Conservation (phyloP, 108 stramenopile genomes). For the Nannochloropsis salina region DNA sequence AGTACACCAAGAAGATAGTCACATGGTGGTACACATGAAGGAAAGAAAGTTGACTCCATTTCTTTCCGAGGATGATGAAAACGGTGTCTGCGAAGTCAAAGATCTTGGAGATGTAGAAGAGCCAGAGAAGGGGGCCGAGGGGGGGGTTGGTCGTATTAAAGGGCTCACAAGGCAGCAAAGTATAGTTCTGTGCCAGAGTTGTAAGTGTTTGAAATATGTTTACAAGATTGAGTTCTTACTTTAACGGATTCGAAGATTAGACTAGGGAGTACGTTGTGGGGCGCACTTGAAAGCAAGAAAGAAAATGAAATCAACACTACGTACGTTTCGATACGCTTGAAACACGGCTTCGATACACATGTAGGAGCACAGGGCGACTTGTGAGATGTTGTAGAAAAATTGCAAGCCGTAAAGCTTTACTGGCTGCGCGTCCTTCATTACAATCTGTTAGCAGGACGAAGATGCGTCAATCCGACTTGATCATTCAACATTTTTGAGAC, state of each 20-base stretch:
- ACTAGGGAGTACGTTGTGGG: too few relatives aligned
- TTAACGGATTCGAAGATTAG: too few relatives aligned
- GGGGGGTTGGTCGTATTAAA: constrained; percentile 71
- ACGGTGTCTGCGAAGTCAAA: constrained; percentile 99
- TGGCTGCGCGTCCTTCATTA: constrained; percentile 28
- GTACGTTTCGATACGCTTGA: constrained; percentile 68
- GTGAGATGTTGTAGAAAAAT: constrained; percentile 94
- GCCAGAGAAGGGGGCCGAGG: constrained; percentile 81
- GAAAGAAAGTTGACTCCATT: constrained; percentile 96
- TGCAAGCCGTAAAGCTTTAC: constrained; percentile 63
- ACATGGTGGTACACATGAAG: constrained; percentile 99
- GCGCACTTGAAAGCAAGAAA: background rate
- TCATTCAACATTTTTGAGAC: too few relatives aligned
- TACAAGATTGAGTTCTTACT: too few relatives aligned
- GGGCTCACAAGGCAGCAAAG: constrained; percentile 70
- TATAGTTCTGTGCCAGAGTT: constrained; percentile 54
- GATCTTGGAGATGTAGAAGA: constrained; percentile 95
- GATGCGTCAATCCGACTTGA: background rate
- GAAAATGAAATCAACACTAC: background rate
- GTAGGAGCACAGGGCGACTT: constrained; percentile 96
- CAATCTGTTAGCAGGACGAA: background rate
- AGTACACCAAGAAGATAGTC: constrained; percentile 92
- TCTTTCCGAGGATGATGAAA: constrained; percentile 94
- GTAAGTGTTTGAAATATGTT: background rate
- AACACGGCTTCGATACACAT: constrained; percentile 91